phyloP scores from a whole-genome alignment of 2,329 filamentous ascomycete species.

The Cordyceps javanica region DNA sequence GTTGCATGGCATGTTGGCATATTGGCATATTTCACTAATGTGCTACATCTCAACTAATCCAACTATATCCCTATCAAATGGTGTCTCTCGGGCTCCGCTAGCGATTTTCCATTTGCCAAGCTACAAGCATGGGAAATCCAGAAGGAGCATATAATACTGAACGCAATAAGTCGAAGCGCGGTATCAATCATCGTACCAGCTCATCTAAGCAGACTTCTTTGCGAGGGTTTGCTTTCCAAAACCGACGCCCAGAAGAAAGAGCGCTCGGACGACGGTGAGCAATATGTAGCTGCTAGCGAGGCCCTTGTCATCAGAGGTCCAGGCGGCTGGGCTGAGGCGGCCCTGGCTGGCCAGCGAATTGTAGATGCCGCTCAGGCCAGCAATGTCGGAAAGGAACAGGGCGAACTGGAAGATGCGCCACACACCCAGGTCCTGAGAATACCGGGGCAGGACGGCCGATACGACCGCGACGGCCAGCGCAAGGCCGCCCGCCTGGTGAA shows the following conservation, averaged over 20 bases:
- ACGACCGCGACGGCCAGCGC: constrained; percentile 16
- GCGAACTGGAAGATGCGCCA: constrained; percentile 19
- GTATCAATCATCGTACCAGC: neutral
- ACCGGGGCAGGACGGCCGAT: constrained; percentile 17
- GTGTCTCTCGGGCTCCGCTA: no score
- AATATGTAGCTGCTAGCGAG: constrained; percentile 11
- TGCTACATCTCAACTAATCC: no score
- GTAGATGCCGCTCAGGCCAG: constrained; percentile 16
- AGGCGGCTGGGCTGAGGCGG: constrained; percentile 10
- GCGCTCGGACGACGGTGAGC: constrained; percentile 14
- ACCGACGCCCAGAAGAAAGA: constrained; percentile 16
- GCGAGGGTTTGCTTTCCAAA: neutral
- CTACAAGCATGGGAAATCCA: neutral
- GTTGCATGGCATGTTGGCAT: neutral
- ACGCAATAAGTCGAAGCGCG: neutral
- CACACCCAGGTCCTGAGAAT: constrained; percentile 15
- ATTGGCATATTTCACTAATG: no score
- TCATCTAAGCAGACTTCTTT: constrained; percentile 7
- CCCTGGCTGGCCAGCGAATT: constrained; percentile 13
- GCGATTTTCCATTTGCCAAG: no score
- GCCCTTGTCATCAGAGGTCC: constrained; percentile 17
- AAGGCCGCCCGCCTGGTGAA: constrained; percentile 19
- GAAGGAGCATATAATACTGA: no score
- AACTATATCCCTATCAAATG: no score
- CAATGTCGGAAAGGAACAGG: constrained; percentile 19